Base-by-base conservation (phyloP, 495 filamentous ascomycete species). In the Oidiodendron maius region DNA sequence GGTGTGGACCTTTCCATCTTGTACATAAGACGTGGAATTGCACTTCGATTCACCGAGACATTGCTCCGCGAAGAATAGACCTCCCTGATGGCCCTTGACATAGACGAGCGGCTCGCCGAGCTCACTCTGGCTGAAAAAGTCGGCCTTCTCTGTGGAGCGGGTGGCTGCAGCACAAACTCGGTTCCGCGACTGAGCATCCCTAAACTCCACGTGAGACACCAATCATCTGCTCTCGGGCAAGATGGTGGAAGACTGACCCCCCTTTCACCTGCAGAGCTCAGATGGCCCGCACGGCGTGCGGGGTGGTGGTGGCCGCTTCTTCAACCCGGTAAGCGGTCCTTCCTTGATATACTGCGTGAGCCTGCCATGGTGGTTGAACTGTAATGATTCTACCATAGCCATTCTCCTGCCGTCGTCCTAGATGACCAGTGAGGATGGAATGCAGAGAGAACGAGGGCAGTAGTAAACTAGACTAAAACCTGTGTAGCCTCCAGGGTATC, bases 261-360 rank as follows among this genome's bases (percentile, higher is more conserved):
- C 11, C 8, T 6, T 3, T 40, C 36, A 28, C 16, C 30, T n/a
- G 15, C 35, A 48, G 46, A 21, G 25, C 3, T 8, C 46, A 3
- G 46, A 48, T 40, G 46, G 46, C 4, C 46, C 46, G 3, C 24
- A 40, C n/a, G 46, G 46, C 8, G 36, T 24, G 2, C 46, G 46
- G 9, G 46, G 46, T 3, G 21, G 20, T 2, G 30, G 8, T 22
- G n/a, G n/a, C n/a, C n/a, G n/a, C n/a, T n/a, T n/a, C n/a, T n/a
- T n/a, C n/a, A n/a, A n/a, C n/a, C n/a, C n/a, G n/a, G n/a, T n/a
- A n/a, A n/a, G n/a, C n/a, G n/a, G n/a, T n/a, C n/a, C n/a, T n/a
- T n/a, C n/a, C n/a, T n/a, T n/a, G n/a, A n/a, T n/a, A n/a, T n/a
- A n/a, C n/a, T n/a, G n/a, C n/a, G n/a, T n/a, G n/a, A n/a, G n/a